A percentile compares a stretch with the other conserved stretches of the same genome.
Conservation (phyloP, 1,284 basidiomycete genomes). For the Ustilago vetiveriae region DNA sequence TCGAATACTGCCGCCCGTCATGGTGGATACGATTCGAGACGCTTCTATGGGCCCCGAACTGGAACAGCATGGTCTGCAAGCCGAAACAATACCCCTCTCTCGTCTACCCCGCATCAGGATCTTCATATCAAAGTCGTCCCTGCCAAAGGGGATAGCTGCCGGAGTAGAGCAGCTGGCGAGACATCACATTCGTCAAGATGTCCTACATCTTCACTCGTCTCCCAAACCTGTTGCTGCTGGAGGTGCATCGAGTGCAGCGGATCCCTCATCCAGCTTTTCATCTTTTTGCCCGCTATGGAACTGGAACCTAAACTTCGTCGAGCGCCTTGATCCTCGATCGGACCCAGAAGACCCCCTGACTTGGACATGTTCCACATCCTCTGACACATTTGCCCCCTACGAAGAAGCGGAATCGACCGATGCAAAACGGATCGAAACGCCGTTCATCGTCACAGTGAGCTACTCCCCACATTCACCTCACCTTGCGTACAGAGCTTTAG, state of each 20-base stretch:
- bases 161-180: slow-evolving; percentile 18
- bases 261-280: background rate
- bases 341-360: background rate
- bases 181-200: slow-evolving; percentile 33
- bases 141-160: slow-evolving; percentile 8
- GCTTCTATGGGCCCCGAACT: slow-evolving; percentile 33
- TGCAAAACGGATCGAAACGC: background rate
- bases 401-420: background rate
- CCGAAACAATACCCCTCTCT: slow-evolving; percentile 13
- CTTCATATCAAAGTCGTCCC: slow-evolving; percentile 18
- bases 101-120: slow-evolving; percentile 18
- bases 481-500: slow-evolving; percentile 48
- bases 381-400: slow-evolving; percentile 21
- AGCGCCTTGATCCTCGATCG: background rate
- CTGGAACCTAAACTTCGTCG: slow-evolving; percentile 31
- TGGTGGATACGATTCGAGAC: slow-evolving; percentile 14
- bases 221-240: slow-evolving; percentile 1
- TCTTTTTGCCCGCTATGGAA: slow-evolving; percentile 17
- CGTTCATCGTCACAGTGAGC: slow-evolving; percentile 13
- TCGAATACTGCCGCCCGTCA: background rate
- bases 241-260: background rate
- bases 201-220: slow-evolving; percentile 3
- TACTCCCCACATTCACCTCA: slow-evolving; percentile 29
- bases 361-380: slow-evolving; percentile 33
- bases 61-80: slow-evolving; percentile 2